A percentile compares a stretch with the other conserved stretches of the same genome.
Conservation (phyloP, 805 yeast genomes). For the Wickerhamomyces bovis region DNA sequence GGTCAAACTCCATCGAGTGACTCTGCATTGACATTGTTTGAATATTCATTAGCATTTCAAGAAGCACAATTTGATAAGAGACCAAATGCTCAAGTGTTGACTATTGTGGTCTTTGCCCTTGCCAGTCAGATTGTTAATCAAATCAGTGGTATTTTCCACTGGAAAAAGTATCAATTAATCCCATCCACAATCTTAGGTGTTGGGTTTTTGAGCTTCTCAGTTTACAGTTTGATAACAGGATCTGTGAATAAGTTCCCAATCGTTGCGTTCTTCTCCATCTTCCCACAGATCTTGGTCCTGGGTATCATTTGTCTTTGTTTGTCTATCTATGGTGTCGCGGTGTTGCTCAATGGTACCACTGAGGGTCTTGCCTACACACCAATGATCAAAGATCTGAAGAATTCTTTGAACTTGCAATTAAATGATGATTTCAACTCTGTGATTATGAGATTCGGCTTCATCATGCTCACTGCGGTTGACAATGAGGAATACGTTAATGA, state of each 20-base stretch:
- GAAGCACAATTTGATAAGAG: conserved; percentile 49
- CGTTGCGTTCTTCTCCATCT: conserved; percentile 49
- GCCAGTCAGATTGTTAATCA: conserved; percentile 58
- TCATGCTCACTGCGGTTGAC: conserved; percentile 64
- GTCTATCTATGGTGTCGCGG: conserved; percentile 50
- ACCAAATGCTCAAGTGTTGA: conserved; percentile 48
- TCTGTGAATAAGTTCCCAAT: conserved; percentile 45
- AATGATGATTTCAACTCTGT: conserved; percentile 65
- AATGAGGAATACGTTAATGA: conserved; percentile 61
- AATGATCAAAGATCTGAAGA: conserved; percentile 32
- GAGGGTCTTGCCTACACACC: conserved; percentile 28
- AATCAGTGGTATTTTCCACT: conserved; percentile 48
- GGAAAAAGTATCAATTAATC: conserved; percentile 50
- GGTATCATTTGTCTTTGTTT: conserved; percentile 46
- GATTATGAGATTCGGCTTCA: conserved; percentile 50
- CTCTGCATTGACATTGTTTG: conserved; percentile 67
- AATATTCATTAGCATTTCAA: conserved; percentile 70
- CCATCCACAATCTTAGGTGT: conserved; percentile 59
- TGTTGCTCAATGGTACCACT: conserved; percentile 41
- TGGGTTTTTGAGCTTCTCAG: conserved; percentile 42
- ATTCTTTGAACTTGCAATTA: conserved; percentile 31
- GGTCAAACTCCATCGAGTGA: conserved; percentile 56
- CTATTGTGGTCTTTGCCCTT: conserved; percentile 50
- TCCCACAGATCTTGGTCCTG: conserved; percentile 60
- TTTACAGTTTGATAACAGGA: conserved; percentile 35